Evolutionary conservation across 208 protist genomes (phyloP), one percentile per base, ranked within the genome.

Genomic region (Crithidia sp.): DNA sequence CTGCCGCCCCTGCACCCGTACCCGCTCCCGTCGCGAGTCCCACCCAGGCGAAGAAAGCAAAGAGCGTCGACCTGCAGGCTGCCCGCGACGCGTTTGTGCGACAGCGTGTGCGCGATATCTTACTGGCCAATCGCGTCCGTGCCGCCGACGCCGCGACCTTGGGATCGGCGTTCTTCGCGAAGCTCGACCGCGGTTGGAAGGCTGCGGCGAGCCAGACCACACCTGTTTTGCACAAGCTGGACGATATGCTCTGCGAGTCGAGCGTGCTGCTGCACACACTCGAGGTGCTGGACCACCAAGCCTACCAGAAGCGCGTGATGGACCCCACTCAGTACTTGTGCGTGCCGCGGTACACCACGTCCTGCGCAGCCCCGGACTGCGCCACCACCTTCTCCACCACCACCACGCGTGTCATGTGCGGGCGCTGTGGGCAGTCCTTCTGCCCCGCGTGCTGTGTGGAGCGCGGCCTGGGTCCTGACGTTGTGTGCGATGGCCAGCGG

Each of bases 351-450:
- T 77, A 88, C 63, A 76, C 78, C 9, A 41, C 75, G n/a, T 43
- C 54, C 39, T 83, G 75, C 39, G 58, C 17, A 3, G 80, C 73
- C 55, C 44, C 70, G 6, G 77, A 57, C 49, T 96, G 91, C 61
- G 16, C 45, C 28, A 54, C 70, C n/a, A 7, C 62, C 41, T 93
- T 94, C 66, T 79, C 66, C 10, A 49, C 74, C 53, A 70, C 83
- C 44, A 65, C 86, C 16, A 74, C 71, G 41, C 82, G 77, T 7
- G 79, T 89, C 4, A 84, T 81, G 72, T 96, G 88, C 72, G 76
- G 89, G 4, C 84, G 87, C 9, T 94, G 91, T 67, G 91, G 91
- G n/a, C 70, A 89, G 67, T 76, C 90, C 68, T 96, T 80, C 60
- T 94, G 91, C 59, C 80, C 85, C 7, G 41, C 66, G 41, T 96